Evolutionary conservation across 2,329 filamentous ascomycete species (phyloP).

Genomic region (Arthrobotrys conoides): DNA sequence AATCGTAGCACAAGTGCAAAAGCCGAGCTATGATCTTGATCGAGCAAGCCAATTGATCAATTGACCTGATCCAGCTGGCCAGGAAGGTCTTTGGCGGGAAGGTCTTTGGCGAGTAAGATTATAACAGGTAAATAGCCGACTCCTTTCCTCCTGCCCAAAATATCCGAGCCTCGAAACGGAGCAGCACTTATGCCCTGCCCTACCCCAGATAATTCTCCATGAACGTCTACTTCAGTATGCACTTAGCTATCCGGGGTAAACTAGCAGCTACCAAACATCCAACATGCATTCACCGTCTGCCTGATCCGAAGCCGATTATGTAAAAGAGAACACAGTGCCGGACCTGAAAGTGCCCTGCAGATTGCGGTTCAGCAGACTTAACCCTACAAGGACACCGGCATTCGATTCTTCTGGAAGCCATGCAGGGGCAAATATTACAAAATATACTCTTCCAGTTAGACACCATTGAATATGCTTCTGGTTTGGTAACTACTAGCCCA

Average conservation of each 20-base stretch:
- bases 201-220: constrained; percentile 12
- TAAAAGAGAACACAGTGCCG: background rate
- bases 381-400: background rate
- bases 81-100: constrained; percentile 25
- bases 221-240: background rate
- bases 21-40: background rate
- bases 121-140: background rate
- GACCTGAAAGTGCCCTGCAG: background rate
- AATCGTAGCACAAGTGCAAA: background rate
- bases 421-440: background rate
- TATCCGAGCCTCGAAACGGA: constrained; percentile 5
- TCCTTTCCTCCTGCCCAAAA: background rate
- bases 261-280: background rate
- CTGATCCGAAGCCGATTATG: constrained; percentile 14
- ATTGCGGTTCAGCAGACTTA: background rate
- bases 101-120: constrained; percentile 27
- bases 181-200: background rate
- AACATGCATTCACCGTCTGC: constrained; percentile 1
- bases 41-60: background rate
- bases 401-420: background rate
- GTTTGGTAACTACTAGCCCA: background rate
- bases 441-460: background rate
- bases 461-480: background rate
- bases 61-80: no score
- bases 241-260: constrained; percentile 5